These are phyloP conservation scores for Fusarium setosum DNA, from an alignment of 2,329 filamentous ascomycete genomes.

Conservation along the genomic window DNA sequence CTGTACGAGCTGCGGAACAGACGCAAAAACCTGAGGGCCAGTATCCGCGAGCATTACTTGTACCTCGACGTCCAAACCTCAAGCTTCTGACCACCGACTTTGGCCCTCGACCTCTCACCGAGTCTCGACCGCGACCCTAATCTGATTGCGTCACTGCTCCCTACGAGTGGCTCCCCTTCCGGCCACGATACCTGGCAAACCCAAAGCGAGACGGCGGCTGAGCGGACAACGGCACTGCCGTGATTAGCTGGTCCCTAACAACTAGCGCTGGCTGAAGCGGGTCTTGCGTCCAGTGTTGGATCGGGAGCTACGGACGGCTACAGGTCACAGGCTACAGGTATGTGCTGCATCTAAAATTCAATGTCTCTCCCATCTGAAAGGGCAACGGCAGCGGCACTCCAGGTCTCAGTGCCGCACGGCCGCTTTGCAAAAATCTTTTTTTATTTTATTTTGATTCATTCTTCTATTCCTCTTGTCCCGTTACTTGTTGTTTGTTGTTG, in stretches of 20 bases:
- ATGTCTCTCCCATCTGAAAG: slow-evolving; percentile 35
- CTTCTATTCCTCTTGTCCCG: slow-evolving; percentile 7
- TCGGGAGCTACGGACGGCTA: slow-evolving; percentile 43
- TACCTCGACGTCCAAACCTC: not conserved
- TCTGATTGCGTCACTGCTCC: slow-evolving; percentile 28
- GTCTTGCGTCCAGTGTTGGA: slow-evolving; percentile 37
- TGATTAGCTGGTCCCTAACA: slow-evolving; percentile 38
- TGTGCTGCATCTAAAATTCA: slow-evolving; percentile 40
- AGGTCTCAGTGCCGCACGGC: slow-evolving; percentile 37
- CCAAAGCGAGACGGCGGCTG: slow-evolving; percentile 35
- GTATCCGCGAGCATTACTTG: not conserved
- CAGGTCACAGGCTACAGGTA: slow-evolving; percentile 34
- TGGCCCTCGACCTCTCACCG: not conserved
- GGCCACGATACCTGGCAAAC: slow-evolving; percentile 22
- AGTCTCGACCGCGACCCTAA: slow-evolving; percentile 2
- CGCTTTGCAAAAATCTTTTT: slow-evolving; percentile 24
- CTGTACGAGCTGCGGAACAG: not conserved
- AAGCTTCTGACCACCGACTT: not conserved
- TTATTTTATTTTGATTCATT: not conserved
- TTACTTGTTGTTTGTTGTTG: not conserved
- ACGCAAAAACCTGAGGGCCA: not conserved
- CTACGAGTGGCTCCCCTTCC: slow-evolving; percentile 18
- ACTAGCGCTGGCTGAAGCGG: slow-evolving; percentile 40
- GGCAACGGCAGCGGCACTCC: slow-evolving; percentile 24
- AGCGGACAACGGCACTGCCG: slow-evolving; percentile 43